Base-by-base conservation (phyloP, 768 basidiomycete genomes). In the Termitomyces sp. region DNA sequence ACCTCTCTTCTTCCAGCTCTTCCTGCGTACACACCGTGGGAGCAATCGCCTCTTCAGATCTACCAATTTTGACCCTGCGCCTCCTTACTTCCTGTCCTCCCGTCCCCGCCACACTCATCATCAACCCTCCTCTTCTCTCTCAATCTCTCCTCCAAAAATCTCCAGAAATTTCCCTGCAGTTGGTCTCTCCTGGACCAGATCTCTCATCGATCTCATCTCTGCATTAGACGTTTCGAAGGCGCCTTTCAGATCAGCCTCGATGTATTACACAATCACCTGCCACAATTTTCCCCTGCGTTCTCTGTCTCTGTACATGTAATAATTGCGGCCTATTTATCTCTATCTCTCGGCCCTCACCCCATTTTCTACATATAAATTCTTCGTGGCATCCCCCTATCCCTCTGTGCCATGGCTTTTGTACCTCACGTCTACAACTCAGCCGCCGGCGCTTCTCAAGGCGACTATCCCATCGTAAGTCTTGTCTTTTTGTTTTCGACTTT, bases 1-100 rank as follows among this genome's bases (percentile, higher is more conserved):
- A 50, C 49, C 35, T n/a, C 28, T 6, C 22, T 49, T 49, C 48
- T 49, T 22, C 48, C 35, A 50, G n/a, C 37, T 46, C 62, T 71
- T 64, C 67, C 58, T 32, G 71, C 63, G 69, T 49, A 63, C 45
- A 57, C 69, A 74, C 65, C 71, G 72, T 69, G 71, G 68, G 71
- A 70, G 51, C 26, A 19, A 46, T 55, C 6, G 21, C 43, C 34
- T 22, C 17, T 6, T n/a, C 12, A 47, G 21, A 37, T 50, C 38
- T 41, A 4, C 43, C 57, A 37, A 24, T 32, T 55, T 26, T 19
- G 15, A 48, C 46, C 55, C 64, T 9, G 47, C 60, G 49, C 63
- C 58, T 12, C 30, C 45, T 19, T 37, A 15, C 7, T 46, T 26
- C 53, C 28, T 37, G 37, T 46, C 53, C 26, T 22, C 38, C 30